Base-by-base conservation (phyloP, 225 moss, liverwort and hornwort species). In the Lunularia cruciata region DNA sequence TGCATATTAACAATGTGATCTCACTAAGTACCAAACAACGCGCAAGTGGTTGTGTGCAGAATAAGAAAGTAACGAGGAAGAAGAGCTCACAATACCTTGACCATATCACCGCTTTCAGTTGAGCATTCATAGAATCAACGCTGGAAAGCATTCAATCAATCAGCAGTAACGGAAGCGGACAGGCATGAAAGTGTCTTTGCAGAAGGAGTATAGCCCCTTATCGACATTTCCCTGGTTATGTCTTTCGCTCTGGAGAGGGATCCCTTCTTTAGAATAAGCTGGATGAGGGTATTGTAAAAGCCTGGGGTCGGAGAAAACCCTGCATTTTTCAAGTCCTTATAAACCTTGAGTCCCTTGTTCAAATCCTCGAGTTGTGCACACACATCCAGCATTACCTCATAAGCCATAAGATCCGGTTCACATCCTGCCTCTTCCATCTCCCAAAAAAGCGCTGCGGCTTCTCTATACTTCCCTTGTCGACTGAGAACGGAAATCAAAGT, bases 281-380 rank as follows among this genome's bases (percentile, higher is more conserved):
- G 75, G 46, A 90, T 79, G 70, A 90, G 78, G 7, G 76, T 78
- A 68, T 86, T 85, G 71, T 87, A 89, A 47, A 94, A 72, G 72
- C 82, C 84, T 3, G 77, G 75, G 58, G 90, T 87, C 18, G 88
- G 87, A 2, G 84, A 71, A 52, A 87, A 89, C 22, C 94, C 87
- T 16, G 81, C 68, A 49, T 81, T 65, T 64, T 79, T 83, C 79
- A 87, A 74, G 30, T 81, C 66, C 26, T 77, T 83, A 38, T 86
- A 85, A 52, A 89, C 70, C 72, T 85, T 86, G 43, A 76, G 69
- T 4, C 80, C 86, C 66, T 63, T 83, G 22, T 76, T 76, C 71
- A 89, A 56, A 72, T 94, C 89, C 56, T 84, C 85, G 26, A 84
- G 65, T 33, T 79, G 66, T 58, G 84, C 86, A 75, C 84, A 84